These are phyloP conservation scores for Celoporthe dispersa DNA, from an alignment of 2,329 filamentous ascomycete genomes.

Conservation along the genomic window DNA sequence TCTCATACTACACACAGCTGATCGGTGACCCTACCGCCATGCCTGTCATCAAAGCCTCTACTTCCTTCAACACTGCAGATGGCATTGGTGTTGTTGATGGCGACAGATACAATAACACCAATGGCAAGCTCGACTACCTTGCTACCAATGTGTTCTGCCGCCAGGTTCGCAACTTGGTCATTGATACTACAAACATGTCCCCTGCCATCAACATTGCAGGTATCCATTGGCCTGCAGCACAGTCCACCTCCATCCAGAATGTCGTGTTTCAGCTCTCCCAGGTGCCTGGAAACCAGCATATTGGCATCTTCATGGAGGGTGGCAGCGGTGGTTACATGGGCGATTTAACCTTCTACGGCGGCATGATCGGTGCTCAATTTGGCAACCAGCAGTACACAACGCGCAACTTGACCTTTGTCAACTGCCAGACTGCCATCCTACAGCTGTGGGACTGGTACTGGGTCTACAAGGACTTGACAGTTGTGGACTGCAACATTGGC, in stretches of 20 bases:
- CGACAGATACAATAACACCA: conserved; percentile 46
- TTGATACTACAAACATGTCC: conserved; percentile 60
- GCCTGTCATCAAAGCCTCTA: conserved; percentile 58
- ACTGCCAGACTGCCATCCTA: conserved; percentile 67
- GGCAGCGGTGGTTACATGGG: conserved; percentile 70
- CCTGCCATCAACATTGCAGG: conserved; percentile 50
- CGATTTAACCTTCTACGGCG: conserved; percentile 73
- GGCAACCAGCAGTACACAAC: conserved; percentile 75
- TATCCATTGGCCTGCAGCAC: conserved; percentile 72
- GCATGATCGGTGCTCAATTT: conserved; percentile 59
- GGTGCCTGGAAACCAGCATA: conserved; percentile 51
- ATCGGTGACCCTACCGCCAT: conserved; percentile 69
- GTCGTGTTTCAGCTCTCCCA: conserved; percentile 58
- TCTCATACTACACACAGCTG: conserved; percentile 80
- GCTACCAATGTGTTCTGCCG: conserved; percentile 65
- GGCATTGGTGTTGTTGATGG: conserved; percentile 53
- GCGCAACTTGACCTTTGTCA: conserved; percentile 67
- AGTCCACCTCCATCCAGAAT: conserved; percentile 65
- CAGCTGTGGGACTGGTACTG: conserved; percentile 80
- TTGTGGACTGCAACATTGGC: conserved; percentile 66
- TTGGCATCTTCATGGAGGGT: conserved; percentile 66
- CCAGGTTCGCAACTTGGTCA: conserved; percentile 61
- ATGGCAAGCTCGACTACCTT: conserved; percentile 49
- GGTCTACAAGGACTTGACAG: conserved; percentile 69
- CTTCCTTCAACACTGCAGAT: conserved; percentile 45